Evolutionary conservation across 768 basidiomycete genomes (phyloP).

Genomic region (Termitomyces eurrhizus): DNA sequence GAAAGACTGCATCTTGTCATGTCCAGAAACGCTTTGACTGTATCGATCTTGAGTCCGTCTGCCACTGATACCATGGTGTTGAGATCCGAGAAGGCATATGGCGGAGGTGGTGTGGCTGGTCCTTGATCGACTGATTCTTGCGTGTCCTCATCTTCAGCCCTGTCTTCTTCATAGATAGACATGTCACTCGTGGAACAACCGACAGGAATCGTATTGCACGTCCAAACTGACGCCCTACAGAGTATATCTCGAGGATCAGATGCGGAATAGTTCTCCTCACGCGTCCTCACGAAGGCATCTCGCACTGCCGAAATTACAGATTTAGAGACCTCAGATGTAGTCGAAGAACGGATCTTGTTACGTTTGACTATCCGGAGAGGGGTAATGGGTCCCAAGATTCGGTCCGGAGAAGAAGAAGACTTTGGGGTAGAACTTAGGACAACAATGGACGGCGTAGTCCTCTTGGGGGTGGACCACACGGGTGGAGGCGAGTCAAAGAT

Average conservation of each 20-base stretch:
- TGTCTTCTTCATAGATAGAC: slow-evolving; percentile 4
- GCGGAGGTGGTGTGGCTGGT: slow-evolving; percentile 14
- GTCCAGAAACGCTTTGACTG: not conserved
- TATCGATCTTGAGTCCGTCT: not conserved
- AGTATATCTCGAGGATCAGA: slow-evolving; percentile 15
- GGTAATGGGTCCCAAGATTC: slow-evolving; percentile 1
- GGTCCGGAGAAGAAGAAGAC: slow-evolving; percentile 1
- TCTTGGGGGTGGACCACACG: slow-evolving; percentile 1
- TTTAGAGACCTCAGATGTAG: slow-evolving; percentile 9
- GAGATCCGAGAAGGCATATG: slow-evolving; percentile 10
- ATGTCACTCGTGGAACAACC: slow-evolving; percentile 2
- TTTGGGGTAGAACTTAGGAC: slow-evolving; percentile 4
- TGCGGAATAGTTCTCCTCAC: slow-evolving; percentile 8
- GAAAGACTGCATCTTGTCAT: slow-evolving; percentile 1
- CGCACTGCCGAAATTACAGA: slow-evolving; percentile 16
- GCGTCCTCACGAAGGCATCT: slow-evolving; percentile 10
- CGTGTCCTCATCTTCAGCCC: slow-evolving; percentile 11
- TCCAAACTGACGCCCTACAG: slow-evolving; percentile 17
- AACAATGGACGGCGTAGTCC: not conserved
- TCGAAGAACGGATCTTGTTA: slow-evolving; percentile 1
- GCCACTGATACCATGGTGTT: not conserved
- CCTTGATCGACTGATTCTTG: slow-evolving; percentile 1
- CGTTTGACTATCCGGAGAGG: slow-evolving; percentile 20
- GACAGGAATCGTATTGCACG: slow-evolving; percentile 8
- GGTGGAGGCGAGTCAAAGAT: slow-evolving; percentile 11